Evolutionary conservation across 768 basidiomycete genomes (phyloP).

Genomic region (Mycena sanguinolenta): DNA sequence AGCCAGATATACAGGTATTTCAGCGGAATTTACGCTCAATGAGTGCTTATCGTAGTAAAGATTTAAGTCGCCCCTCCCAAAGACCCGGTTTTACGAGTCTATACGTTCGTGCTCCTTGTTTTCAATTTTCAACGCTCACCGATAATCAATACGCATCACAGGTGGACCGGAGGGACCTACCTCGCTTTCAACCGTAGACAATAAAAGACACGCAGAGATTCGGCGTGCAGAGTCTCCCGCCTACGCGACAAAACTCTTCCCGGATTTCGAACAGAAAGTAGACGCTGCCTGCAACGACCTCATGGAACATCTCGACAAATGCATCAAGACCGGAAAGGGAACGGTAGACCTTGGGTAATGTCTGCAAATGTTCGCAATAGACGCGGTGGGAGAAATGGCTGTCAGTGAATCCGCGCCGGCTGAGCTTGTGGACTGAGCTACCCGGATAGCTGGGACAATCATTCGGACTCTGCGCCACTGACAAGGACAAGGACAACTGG

Average conservation of each 20-base stretch:
- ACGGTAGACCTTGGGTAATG: conserved; percentile 8
- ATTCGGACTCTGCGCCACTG: conserved; percentile 12
- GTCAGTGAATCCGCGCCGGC: background rate
- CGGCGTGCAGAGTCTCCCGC: conserved; percentile 22
- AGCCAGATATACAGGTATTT: conserved; percentile 21
- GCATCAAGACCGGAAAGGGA: conserved; percentile 2
- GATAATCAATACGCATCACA: background rate
- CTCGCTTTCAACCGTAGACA: conserved; percentile 22
- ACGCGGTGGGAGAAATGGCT: conserved; percentile 18
- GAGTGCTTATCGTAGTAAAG: background rate
- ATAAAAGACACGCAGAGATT: conserved; percentile 23
- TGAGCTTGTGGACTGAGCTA: background rate
- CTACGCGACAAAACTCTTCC: conserved; percentile 4
- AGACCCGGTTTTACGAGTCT: conserved; percentile 22
- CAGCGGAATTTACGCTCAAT: background rate
- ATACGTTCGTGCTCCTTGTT: conserved; percentile 5
- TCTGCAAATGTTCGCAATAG: conserved; percentile 22
- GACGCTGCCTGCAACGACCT: conserved; percentile 7
- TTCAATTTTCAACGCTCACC: background rate
- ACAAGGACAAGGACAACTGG: conserved; percentile 7
- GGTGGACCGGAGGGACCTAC: conserved; percentile 19
- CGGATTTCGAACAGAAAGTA: conserved; percentile 3
- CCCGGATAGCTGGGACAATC: conserved; percentile 7
- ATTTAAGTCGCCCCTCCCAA: conserved; percentile 23
- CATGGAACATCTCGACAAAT: background rate